phyloP scores from a whole-genome alignment of 1,284 basidiomycete species.

The Apiotrichum montevideense region DNA sequence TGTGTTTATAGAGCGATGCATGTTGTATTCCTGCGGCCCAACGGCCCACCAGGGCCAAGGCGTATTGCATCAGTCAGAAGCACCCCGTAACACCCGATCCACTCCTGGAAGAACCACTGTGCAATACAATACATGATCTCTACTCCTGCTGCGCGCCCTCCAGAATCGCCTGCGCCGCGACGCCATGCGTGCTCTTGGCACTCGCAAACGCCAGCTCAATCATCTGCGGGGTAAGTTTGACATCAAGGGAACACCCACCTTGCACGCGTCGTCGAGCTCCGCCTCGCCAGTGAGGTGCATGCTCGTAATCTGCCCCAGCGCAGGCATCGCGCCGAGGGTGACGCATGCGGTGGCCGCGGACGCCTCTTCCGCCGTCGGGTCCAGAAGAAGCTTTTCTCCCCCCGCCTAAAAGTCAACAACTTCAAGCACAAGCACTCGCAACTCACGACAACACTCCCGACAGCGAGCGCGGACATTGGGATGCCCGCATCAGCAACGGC shows the following conservation, averaged over 20 bases:
- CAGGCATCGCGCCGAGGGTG: conserved; percentile 77
- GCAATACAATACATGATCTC: background rate
- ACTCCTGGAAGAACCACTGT: too few relatives aligned
- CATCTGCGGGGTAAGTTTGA: conserved; percentile 23
- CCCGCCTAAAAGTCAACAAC: conserved; percentile 23
- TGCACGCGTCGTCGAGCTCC: conserved; percentile 28
- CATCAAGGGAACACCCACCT: conserved; percentile 23
- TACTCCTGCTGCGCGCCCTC: conserved; percentile 9
- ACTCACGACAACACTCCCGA: conserved; percentile 31
- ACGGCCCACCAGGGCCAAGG: too few relatives aligned
- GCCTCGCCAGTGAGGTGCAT: conserved; percentile 67
- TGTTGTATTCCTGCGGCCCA: conserved; percentile 7
- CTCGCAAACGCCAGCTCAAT: conserved; percentile 26
- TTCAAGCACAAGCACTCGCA: background rate
- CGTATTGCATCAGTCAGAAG: too few relatives aligned
- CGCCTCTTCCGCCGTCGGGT: conserved; percentile 58
- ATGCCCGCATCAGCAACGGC: conserved; percentile 57
- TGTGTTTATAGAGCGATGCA: background rate
- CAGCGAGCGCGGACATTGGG: conserved; percentile 39
- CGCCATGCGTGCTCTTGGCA: conserved; percentile 28
- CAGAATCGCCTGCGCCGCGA: conserved; percentile 28
- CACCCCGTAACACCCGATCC: too few relatives aligned
- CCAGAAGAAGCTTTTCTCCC: conserved; percentile 56
- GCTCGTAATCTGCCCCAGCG: conserved; percentile 76
- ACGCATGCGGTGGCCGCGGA: conserved; percentile 58